Conservation (phyloP, 2,329 filamentous ascomycete species). For the Geosmithia morbida region DNA sequence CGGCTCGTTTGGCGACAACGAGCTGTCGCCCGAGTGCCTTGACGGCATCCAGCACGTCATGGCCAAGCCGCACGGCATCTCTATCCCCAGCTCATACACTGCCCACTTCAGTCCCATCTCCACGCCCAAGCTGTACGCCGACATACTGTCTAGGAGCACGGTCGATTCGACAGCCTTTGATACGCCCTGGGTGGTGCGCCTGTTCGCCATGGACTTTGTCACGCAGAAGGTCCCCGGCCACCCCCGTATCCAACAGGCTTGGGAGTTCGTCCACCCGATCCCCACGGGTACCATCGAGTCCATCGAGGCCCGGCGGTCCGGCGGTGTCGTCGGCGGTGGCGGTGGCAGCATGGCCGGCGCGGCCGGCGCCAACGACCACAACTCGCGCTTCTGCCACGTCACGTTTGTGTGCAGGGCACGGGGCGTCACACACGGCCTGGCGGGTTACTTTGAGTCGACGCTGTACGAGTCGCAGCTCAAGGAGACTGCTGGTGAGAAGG, state of each 20-base stretch:
- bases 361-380: slow-evolving; percentile 81
- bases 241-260: slow-evolving; percentile 57
- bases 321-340: slow-evolving; percentile 51
- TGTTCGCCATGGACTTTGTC: slow-evolving; percentile 81
- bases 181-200: slow-evolving; percentile 87
- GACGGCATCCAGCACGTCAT: slow-evolving; percentile 91
- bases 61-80: slow-evolving; percentile 67
- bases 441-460: slow-evolving; percentile 94
- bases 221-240: slow-evolving; percentile 46
- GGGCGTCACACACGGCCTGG: slow-evolving; percentile 80
- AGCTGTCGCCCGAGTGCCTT: slow-evolving; percentile 89
- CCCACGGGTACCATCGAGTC: slow-evolving; percentile 39
- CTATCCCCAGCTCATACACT: slow-evolving; percentile 85
- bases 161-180: slow-evolving; percentile 64
- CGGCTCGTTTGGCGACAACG: slow-evolving; percentile 92
- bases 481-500: slow-evolving; percentile 27
- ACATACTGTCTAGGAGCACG: slow-evolving; percentile 50
- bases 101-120: slow-evolving; percentile 88
- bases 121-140: slow-evolving; percentile 70
- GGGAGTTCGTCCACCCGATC: slow-evolving; percentile 72
- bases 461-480: slow-evolving; percentile 50
- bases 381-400: slow-evolving; percentile 64
- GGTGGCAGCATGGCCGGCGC: slow-evolving; percentile 61
- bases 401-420: slow-evolving; percentile 65
- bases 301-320: slow-evolving; percentile 41